Evolutionary conservation across 345 rosid genomes (phyloP), one percentile per base, ranked within the genome.

Genomic region (Dovyalis caffra): DNA sequence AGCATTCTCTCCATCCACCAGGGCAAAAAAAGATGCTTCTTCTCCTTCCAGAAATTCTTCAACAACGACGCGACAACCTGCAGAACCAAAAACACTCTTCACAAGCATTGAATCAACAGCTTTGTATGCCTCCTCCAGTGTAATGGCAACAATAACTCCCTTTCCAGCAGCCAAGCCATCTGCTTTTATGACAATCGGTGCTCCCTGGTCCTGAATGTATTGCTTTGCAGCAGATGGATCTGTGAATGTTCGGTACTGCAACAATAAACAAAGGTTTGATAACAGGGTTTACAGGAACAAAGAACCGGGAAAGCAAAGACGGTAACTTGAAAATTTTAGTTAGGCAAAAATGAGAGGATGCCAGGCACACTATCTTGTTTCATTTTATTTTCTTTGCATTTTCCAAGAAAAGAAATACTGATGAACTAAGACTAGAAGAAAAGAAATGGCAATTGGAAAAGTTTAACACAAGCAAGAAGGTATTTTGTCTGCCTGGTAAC

Each of bases 141-240:
- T 74, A 90, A 87, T 83, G 12, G 99, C 98, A 76, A 95, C 94
- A 60, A 85, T 76, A 51, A 91, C 96, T 80, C 99, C 99, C 86
- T 95, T 95, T 70, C 99, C 97, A 71, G 99, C 93, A 64, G 99
- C 99, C 85, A 95, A 82, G 28, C 99, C 99, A 81, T 92, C 99
- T 1, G 96, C 99, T 87, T 92, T 95, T 64, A 92, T 72, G 69
- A 95, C 97, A 37, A 93, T 93, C 2, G 97, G 96, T 9, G 83
- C 87, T 11, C 98, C 99, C 77, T 91, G 91, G 67, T 88, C 92
- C 84, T 85, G 76, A 73, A 95, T 89, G 75, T 88, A 91, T 38
- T 77, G 78, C 82, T 89, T 89, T 28, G 98, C 98, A 60, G 87
- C 89, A 69, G 82, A 82, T 32, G 98, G 87, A 72, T 92, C 88